Base-by-base conservation (phyloP, 2,329 filamentous ascomycete species). In the Colletotrichum lindemuthianum region DNA sequence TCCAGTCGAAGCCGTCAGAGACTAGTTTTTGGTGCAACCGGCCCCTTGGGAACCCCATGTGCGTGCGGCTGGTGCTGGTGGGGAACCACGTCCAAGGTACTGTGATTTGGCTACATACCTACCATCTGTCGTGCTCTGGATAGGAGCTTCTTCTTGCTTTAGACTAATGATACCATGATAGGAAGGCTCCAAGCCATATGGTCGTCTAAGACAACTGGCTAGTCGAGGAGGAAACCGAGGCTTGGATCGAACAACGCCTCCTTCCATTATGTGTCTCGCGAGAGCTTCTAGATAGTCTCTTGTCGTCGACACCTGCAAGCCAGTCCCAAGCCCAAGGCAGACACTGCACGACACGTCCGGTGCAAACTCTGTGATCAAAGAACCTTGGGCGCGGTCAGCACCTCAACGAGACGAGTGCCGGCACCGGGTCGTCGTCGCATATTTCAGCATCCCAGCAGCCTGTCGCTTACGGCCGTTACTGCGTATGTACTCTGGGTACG, bases 11-110 rank as follows among this genome's bases (percentile, higher is more conserved):
- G 56, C 50, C 32, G 51, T 50, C 45, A 45, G 34, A 55, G 51
- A 50, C 57, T 47, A 40, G 43, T 50, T 48, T 40, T 65, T 65
- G 57, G 60, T 65, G 61, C 61, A 65, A 65, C 61, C 61, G 57
- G 58, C 51, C 51, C 51, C 51, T 61, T 56, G 61, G 61, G 58
- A 61, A 51, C 49, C n/a, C 24, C 24, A 24, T 45, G 50, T 60
- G 36, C 33, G 37, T 60, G 57, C 50, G 58, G 24, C 39, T 24
- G 33, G 58, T 41, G 57, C 24, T 24, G 24, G 24, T 24, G 24
- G 24, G 24, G 24, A 24, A 24, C 24, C 24, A 24, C 4, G 24
- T 24, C 24, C 24, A 24, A 24, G 61, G 45, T 15, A 33, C 44
- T 32, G 16, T 11, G 34, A 7, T 58, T 52, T 32, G 44, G 49